phyloP scores from a whole-genome alignment of 2,329 filamentous ascomycete genomes.

The Penicillium sp. region DNA sequence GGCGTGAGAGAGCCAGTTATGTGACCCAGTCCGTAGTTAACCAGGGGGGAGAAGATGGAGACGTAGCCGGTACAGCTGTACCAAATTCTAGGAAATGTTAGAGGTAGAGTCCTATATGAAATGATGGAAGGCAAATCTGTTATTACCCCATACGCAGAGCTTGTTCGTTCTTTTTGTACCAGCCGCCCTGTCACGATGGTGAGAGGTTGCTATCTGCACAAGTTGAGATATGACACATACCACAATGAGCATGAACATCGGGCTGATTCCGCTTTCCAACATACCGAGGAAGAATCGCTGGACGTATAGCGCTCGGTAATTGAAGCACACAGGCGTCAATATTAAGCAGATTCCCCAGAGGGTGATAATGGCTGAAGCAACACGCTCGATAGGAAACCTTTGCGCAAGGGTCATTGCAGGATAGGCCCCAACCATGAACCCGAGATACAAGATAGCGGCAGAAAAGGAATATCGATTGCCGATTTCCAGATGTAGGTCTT shows the following conservation, averaged over 20 bases:
- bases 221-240: conserved; percentile 13
- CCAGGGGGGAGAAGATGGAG: conserved; percentile 50
- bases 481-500: conserved; percentile 45
- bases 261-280: conserved; percentile 60
- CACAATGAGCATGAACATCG: conserved; percentile 61
- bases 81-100: conserved; percentile 28
- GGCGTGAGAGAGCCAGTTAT: conserved; percentile 27
- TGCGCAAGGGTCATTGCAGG: conserved; percentile 51
- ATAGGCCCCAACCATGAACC: conserved; percentile 54
- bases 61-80: conserved; percentile 52
- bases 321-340: conserved; percentile 42
- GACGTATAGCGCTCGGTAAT: conserved; percentile 44
- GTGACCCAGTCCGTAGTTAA: conserved; percentile 55
- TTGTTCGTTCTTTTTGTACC: conserved; percentile 49
- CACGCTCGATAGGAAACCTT: conserved; percentile 51
- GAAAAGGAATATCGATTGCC: conserved; percentile 52
- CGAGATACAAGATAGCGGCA: conserved; percentile 55
- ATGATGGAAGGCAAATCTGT: not conserved
- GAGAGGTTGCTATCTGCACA: not conserved
- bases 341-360: conserved; percentile 21
- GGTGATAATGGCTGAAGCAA: conserved; percentile 37
- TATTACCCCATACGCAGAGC: conserved; percentile 24
- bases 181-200: conserved; percentile 16
- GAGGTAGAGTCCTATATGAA: conserved; percentile 13
- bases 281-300: conserved; percentile 62